Base-by-base conservation (phyloP, 768 basidiomycete species). In the Sporobolomyces phaffii region DNA sequence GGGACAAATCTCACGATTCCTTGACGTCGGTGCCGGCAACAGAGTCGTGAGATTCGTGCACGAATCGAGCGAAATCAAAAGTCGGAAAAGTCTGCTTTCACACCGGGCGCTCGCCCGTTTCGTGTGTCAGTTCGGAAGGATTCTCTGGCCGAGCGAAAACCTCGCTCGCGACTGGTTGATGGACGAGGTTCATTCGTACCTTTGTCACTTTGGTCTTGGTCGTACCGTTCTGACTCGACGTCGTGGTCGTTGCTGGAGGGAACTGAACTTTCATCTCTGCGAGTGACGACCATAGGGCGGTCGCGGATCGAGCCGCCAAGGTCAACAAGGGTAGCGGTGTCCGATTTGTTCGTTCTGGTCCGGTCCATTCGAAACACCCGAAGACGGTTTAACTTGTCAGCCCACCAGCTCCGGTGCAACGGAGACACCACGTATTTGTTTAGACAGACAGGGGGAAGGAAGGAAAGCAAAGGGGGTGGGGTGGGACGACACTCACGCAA, bases 401-500 rank as follows among this genome's bases (percentile, higher is more conserved):
- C n/a, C n/a, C n/a, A n/a, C n/a, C n/a, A n/a, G n/a, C n/a, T n/a
- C n/a, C n/a, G n/a, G n/a, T n/a, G n/a, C n/a, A n/a, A n/a, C n/a
- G n/a, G n/a, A n/a, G n/a, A n/a, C n/a, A n/a, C n/a, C n/a, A n/a
- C n/a, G 38, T n/a, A 7, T n/a, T 26, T 5, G 13, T 28, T 40
- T 2, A 9, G 20, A 13, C 3, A 20, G 11, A 0, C 31, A 29
- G 29, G 24, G 18, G 29, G 54, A 34, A 1, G 22, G 28, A 0
- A 22, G 28, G 11, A 8, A 26, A 2, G 26, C 7, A 20, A 11
- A 54, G 59, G 2, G 34, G 24, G 44, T n/a, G 18, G 18, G 20
- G 33, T 36, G 38, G 6, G 24, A 4, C 10, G 20, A 3, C 2
- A 81, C 89, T 76, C 73, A 92, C 92, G 80, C 17, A 96, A 78